Evolutionary conservation across 2,329 filamentous ascomycete species (phyloP), one percentile per base, ranked within the genome.

Genomic region (Nothomitra cinnamomea): DNA sequence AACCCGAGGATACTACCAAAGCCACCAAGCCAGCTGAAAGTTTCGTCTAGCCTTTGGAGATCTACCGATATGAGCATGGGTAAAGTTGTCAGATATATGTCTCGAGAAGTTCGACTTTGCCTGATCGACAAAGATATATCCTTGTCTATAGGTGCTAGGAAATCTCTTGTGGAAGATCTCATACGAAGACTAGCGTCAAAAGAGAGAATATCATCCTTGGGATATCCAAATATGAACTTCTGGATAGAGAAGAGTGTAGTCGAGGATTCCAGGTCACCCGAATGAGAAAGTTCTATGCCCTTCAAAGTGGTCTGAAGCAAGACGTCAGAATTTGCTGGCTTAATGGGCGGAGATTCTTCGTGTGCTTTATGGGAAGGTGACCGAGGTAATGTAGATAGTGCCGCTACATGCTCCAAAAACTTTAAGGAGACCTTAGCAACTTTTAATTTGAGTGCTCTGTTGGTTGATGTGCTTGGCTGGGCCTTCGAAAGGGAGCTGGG

Each of bases 1-100:
- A 95, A 78, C 61, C 92, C 94, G 43, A 98, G 71, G 52, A 98
- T 83, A 58, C 88, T 87, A 65, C 89, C 95, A 43, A 98, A 71
- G 0, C 92, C 92, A 36, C 92, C 92, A 66, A 95, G 89, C 74
- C 86, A 87, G 54, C 80, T 79, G 56, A 96, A 80, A 0, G 86
- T 86, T 61, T 95, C 88, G 60, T 96, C 92, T 21, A 96, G 69
- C 54, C 79, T 78, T 58, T 83, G 82, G 15, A 95, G 70, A 62
- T 96, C 86, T 41, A 96, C 68, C 54, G 81, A 77, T 8, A 95
- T 65, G 55, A 82, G 78, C 1, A 95, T 66, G 4, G 89, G 87
- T 8, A 94, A 72, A 0, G 88, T 94, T 52, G 80, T 78, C 13
- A 95, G 64, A 32, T 85, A 79, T 15, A 85, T 58, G 40, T 66